Evolutionary conservation across 768 basidiomycete genomes (phyloP), one percentile per base, ranked within the genome.

Genomic region (Boletales sp.): DNA sequence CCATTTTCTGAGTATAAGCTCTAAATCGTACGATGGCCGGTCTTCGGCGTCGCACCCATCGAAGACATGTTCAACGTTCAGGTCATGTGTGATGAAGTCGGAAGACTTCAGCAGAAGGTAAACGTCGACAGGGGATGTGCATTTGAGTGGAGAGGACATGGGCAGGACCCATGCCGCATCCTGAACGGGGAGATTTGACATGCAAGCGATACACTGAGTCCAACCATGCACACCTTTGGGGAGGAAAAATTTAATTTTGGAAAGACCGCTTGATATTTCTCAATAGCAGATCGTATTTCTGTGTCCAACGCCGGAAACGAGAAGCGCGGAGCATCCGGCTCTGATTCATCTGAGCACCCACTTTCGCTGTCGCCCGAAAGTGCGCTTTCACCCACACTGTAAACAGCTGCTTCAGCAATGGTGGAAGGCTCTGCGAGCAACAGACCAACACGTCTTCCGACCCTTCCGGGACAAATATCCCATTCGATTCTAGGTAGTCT

Each of bases 221-320:
- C 38, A 38, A 45, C 17, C 60, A 18, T 35, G 58, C 75, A 50
- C 51, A 88, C 94, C 73, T 86, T 87, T 13, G 94, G 94, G n/a
- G 90, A 86, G 7, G 93, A 90, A 71, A 94, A 97, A 62, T 97
- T 97, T 48, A 98, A 82, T 69, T 98, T 98, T 1, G 94, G 94
- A 65, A 98, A 98, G 27, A 95, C 86, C 7, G 86, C 86, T 3
- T 82, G 87, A 65, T 89, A 94, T 48, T 78, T 68, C 40, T 70
- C 58, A n/a, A 97, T 73, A 31, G 76, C 78, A 13, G 71, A 65
- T 43, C 89, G 72, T 53, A 97, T 94, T 49, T 72, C 72, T 13
- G 72, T 69, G 59, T 94, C 91, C n/a, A 97, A 71, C 40, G 84
- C 84, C 0, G 94, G 92, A 62, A 98, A 94, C 4, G 85, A 72